A percentile compares a stretch with the other conserved stretches of the same genome.
Conservation (phyloP, 192 early-diverging fungal species). For the Haplosporangium gracile region DNA sequence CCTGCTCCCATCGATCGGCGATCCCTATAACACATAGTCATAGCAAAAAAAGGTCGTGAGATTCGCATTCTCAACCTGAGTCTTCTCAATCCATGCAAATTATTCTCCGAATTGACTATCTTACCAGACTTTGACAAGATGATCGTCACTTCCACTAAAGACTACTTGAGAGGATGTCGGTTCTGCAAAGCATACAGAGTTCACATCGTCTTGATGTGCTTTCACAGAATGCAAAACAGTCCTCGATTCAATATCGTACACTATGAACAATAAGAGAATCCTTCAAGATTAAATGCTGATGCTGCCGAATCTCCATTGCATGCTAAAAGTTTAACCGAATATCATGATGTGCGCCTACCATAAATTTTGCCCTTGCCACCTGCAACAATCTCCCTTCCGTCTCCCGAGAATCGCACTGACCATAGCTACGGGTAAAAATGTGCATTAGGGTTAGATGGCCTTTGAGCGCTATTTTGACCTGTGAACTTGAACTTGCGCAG, state of each 20-base stretch:
- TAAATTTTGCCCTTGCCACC: slow-evolving; percentile 59
- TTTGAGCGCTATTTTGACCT: not conserved
- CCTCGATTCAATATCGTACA: slow-evolving; percentile 71
- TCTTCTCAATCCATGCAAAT: not conserved
- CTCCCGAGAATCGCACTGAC: slow-evolving; percentile 73
- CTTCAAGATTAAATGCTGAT: not conserved
- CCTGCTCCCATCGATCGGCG: slow-evolving; percentile 61
- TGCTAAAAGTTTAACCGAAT: not conserved
- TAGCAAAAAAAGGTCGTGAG: not conserved
- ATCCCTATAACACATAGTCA: slow-evolving; percentile 57
- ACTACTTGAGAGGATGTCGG: slow-evolving; percentile 66
- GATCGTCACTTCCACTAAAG: slow-evolving; percentile 74
- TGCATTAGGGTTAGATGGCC: not conserved
- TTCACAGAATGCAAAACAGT: slow-evolving; percentile 61
- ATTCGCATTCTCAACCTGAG: not conserved
- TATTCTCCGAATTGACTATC: not conserved
- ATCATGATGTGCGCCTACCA: slow-evolving; percentile 9
- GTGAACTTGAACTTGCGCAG: not conserved
- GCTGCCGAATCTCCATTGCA: not conserved
- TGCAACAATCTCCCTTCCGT: slow-evolving; percentile 73
- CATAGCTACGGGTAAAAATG: slow-evolving; percentile 59
- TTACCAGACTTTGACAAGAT: slow-evolving; percentile 68
- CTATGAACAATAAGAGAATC: slow-evolving; percentile 15
- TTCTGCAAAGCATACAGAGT: slow-evolving; percentile 72
- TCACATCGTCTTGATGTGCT: slow-evolving; percentile 77